A percentile compares a stretch with the other conserved stretches of the same genome.
These are phyloP conservation scores for Dendryphion nanum DNA, from an alignment of 2,329 filamentous ascomycete species.

Conservation along the genomic window DNA sequence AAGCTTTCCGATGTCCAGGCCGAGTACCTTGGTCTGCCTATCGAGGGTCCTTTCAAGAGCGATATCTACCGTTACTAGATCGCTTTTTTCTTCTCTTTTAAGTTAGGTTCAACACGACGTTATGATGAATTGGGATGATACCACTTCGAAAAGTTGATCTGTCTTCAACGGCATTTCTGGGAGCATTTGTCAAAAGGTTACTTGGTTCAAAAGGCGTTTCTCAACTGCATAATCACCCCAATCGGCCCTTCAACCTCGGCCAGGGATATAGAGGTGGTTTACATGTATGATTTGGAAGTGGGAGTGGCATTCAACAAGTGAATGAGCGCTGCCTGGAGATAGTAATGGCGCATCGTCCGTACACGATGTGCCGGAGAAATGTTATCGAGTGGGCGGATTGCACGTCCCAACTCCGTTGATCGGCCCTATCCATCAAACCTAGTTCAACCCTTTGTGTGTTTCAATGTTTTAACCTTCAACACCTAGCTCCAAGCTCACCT, in stretches of 20 bases:
- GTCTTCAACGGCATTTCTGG: conserved; percentile 60
- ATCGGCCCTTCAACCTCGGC: conserved; percentile 40
- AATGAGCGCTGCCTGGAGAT: too few relatives aligned
- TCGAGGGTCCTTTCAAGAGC: conserved; percentile 92
- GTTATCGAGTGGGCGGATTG: too few relatives aligned
- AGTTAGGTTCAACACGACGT: conserved; percentile 55
- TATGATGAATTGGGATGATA: conserved; percentile 59
- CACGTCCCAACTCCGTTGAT: too few relatives aligned
- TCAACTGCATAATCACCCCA: conserved; percentile 20
- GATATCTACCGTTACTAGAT: conserved; percentile 68
- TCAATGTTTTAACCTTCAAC: too few relatives aligned
- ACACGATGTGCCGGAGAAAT: too few relatives aligned
- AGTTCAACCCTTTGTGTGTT: too few relatives aligned
- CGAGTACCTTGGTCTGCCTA: conserved; percentile 85
- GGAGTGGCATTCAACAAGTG: too few relatives aligned
- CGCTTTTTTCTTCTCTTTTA: conserved; percentile 18
- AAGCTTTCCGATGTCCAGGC: conserved; percentile 82
- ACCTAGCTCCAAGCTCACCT: too few relatives aligned
- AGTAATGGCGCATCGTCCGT: conserved; percentile 16
- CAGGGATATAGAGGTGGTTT: conserved; percentile 24
- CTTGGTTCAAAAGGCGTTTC: conserved; percentile 34
- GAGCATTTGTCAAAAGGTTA: conserved; percentile 21
- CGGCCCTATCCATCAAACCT: too few relatives aligned
- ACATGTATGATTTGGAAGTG: conserved; percentile 26
- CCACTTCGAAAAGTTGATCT: conserved; percentile 53